Evolutionary conservation across 2,329 filamentous ascomycete genomes (phyloP), one percentile per base, ranked within the genome.

Genomic region (Xylaria sp.): DNA sequence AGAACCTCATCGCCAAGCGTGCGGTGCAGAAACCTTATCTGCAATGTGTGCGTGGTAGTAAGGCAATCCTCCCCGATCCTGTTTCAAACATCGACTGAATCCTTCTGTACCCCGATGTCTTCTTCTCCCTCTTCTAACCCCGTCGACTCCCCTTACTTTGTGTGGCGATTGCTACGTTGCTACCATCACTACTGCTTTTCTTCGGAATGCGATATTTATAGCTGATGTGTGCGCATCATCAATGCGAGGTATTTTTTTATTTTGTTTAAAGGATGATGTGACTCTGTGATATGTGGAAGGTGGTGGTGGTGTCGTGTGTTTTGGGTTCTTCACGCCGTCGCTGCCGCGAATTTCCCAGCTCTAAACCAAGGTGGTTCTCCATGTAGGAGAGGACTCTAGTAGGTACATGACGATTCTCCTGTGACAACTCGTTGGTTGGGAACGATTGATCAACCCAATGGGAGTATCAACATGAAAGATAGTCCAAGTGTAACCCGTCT

Each of bases 81-180:
- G 50, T 56, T 59, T 59, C 56, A 56, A 29, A 39, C 45, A 37
- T 38, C 26, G 43, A n/a, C n/a, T n/a, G n/a, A 53, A 60, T 60
- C 57, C 57, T 60, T 59, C 54, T 16, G n/a, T n/a, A n/a, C n/a
- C n/a, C n/a, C n/a, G n/a, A n/a, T n/a, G 5, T 34, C 24, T 5
- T 34, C 29, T 34, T 34, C 29, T 34, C 16, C 24, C 24, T n/a
- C n/a, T n/a, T n/a, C n/a, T n/a, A 41, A 56, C 37, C 41, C 46
- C 44, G 40, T 7, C 34, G 44, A 39, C 22, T 16, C 45, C 44
- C 42, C 9, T 13, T 24, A 39, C 39, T 47, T 44, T 39, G 29
- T 16, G 22, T 38, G 37, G 40, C 41, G 37, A 59, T 56, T 54
- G 54, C 56, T 54, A 59, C 50, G 48, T 43, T 46, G 24, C 4